Base-by-base conservation (phyloP, 495 filamentous ascomycete species). In the Talaromyces stipitatus region DNA sequence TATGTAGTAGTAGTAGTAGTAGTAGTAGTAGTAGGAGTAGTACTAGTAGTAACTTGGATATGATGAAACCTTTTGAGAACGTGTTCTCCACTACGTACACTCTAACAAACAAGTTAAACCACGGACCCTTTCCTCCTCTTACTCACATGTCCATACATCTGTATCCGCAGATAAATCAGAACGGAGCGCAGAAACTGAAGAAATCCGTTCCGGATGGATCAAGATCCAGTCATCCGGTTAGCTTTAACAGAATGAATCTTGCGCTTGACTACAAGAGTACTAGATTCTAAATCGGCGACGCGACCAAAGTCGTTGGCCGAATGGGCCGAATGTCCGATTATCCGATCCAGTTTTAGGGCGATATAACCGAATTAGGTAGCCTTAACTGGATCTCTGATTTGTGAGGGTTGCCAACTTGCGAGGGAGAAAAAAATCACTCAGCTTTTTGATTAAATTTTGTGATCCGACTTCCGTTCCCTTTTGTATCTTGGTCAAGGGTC, bases 281-380 rank as follows among this genome's bases (percentile, higher is more conserved):
- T 41, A 20, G 36, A 6, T 8, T 18, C n/a, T n/a, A 46, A 46
- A 16, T 36, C 32, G 32, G 32, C 32, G 32, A 36, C 32, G 11
- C 11, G 18, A 22, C n/a, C 20, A 6, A 24, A 10, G 6, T 18
- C 22, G 8, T 3, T 7, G 45, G 45, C 45, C 45, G 45, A 48
- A 48, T 18, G 22, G 45, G 45, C 45, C 45, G 45, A 48, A 48
- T 26, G 20, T 48, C 45, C 45, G 45, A 48, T 48, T 48, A 48
- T 48, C 45, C 45, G 45, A 48, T 48, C 24, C 28, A 41, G 36
- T 41, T n/a, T 41, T 41, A 41, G 36, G 36, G 36, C 36, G 36
- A 41, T 41, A 41, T 41, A 41, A 2, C 36, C 36, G n/a, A 41
- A 18, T 9, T 18, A 18, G 36, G 36, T 8, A 41, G n/a, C 7